Evolutionary conservation across 805 yeast species (phyloP), one percentile per base, ranked within the genome.

Genomic region (Sugiyamaella americana): DNA sequence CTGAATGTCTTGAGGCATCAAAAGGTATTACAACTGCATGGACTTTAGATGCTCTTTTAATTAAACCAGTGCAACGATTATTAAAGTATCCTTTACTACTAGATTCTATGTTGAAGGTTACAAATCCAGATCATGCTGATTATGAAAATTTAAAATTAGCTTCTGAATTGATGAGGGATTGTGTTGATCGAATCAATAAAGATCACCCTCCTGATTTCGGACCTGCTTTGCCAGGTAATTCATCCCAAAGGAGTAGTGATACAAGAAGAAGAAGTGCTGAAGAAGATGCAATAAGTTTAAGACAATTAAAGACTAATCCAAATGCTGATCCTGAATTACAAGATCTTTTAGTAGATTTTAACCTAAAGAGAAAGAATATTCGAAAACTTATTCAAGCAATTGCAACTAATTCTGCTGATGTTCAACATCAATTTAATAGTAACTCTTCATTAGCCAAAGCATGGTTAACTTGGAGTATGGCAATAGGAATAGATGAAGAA

Each of bases 21-120:
- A 50, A 57, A 36, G 37, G 48, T 8, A 43, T 51, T 24, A 64
- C 72, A 2, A 61, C 63, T 1, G 67, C 70, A 1, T 66, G 73
- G 70, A 63, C 71, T 20, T 54, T 72, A 37, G 72, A 70, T 40
- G 57, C 68, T 3, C 56, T 74, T 29, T 52, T 74, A 18, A 61
- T 65, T 40, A 69, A 67, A 48, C 79, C 79, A 0, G 64, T 74
- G 4, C 76, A 73, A 54, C 56, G 77, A 29, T 50, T 75, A 26
- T 55, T 65, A 29, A 68, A 68, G 50, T 73, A 74, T 41, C 73
- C 74, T 0, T 50, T 70, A 20, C 56, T 70, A 17, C 43, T 70
- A 29, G 52, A 52, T 19, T 51, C 64, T n/a, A 41, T 68, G n/a
- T 50, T 65, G 5, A 57, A 60, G 5, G 45, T 39, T 43, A 64